Evolutionary conservation across 352 stramenopile genomes (phyloP), one percentile per base, ranked within the genome.

Genomic region (Phytopythium mirpurense): DNA sequence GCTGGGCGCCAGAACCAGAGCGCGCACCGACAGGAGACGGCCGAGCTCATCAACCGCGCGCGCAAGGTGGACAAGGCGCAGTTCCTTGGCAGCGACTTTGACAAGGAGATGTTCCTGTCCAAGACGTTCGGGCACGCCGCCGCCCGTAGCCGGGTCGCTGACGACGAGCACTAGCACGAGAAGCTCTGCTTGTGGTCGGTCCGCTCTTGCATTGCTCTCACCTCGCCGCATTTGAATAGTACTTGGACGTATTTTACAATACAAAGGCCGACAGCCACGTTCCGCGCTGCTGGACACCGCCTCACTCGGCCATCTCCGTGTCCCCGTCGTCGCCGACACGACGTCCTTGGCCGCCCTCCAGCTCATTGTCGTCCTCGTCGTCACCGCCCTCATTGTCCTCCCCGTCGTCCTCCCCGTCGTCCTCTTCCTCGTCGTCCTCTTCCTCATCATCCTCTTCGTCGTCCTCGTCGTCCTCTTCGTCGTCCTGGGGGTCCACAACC

Each of bases 41-140:
- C 79, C n/a, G 78, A 91, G 32, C 66, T 95, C 59, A 89, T 95
- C 62, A 83, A 88, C 56, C 73, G 77, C 11, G 82, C 82, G 26
- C 68, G 84, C 43, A 93, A 95, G 51, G 84, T 95, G 15, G 82
- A 95, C 65, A 95, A 95, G 56, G 82, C 82, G 18, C 76, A 90
- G 36, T 95, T 95, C 44, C 49, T 86, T 37, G 82, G 79, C 27
- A 95, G 64, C 51, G 80, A 90, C 37, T 95, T 95, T 50, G 84
- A 95, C 58, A 86, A 84, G 47, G 76, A 88, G 46, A 82, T 93
- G 54, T 85, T 95, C 29, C 47, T 95, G 19, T 64, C 62, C 18
- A 90, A 92, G 50, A 93, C 80, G 11, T 95, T 93, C 57, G 80
- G 78, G 10, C 76, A 90, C 35, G 76, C 80, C 34, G 69, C 67